These are phyloP conservation scores for Amauroascus verrucosus DNA, from an alignment of 2,329 filamentous ascomycete genomes.

Conservation along the genomic window DNA sequence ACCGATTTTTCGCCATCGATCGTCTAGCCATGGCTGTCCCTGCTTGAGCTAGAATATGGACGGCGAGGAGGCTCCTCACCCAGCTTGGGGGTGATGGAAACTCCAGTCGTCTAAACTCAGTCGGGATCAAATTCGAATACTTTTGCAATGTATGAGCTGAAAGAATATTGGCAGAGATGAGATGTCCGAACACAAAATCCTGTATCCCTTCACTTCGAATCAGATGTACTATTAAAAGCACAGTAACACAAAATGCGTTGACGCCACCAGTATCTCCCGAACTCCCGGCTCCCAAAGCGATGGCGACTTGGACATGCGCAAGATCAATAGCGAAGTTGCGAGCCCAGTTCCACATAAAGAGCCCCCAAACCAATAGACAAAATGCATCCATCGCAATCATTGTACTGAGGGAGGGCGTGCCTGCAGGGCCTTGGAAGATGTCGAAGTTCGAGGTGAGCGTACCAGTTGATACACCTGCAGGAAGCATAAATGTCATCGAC, in stretches of 20 bases:
- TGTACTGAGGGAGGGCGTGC: slow-evolving; percentile 75
- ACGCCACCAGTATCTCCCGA: slow-evolving; percentile 39
- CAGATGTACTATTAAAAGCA: slow-evolving; percentile 38
- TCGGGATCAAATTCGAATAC: slow-evolving; percentile 35
- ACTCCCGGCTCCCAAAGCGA: slow-evolving; percentile 74
- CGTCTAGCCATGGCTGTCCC: slow-evolving; percentile 40
- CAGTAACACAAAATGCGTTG: slow-evolving; percentile 37
- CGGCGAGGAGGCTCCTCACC: slow-evolving; percentile 39
- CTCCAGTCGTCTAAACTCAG: slow-evolving; percentile 35
- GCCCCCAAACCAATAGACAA: slow-evolving; percentile 67
- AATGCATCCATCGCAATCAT: slow-evolving; percentile 75
- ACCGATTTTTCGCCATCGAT: slow-evolving; percentile 37
- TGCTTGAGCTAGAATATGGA: slow-evolving; percentile 42
- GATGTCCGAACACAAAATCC: slow-evolving; percentile 41
- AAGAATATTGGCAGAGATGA: slow-evolving; percentile 37
- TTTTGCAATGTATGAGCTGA: slow-evolving; percentile 35
- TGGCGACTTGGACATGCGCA: slow-evolving; percentile 84
- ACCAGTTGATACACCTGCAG: slow-evolving; percentile 65
- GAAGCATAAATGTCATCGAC: slow-evolving; percentile 81
- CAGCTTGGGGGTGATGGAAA: slow-evolving; percentile 36
- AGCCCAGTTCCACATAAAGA: slow-evolving; percentile 76
- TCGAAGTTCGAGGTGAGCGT: slow-evolving; percentile 71
- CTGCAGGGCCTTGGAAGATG: slow-evolving; percentile 78
- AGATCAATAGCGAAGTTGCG: slow-evolving; percentile 83
- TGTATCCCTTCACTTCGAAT: slow-evolving; percentile 38